Evolutionary conservation across 2,329 filamentous ascomycete species (phyloP), one percentile per base, ranked within the genome.

Genomic region (Verticillium isaacii): DNA sequence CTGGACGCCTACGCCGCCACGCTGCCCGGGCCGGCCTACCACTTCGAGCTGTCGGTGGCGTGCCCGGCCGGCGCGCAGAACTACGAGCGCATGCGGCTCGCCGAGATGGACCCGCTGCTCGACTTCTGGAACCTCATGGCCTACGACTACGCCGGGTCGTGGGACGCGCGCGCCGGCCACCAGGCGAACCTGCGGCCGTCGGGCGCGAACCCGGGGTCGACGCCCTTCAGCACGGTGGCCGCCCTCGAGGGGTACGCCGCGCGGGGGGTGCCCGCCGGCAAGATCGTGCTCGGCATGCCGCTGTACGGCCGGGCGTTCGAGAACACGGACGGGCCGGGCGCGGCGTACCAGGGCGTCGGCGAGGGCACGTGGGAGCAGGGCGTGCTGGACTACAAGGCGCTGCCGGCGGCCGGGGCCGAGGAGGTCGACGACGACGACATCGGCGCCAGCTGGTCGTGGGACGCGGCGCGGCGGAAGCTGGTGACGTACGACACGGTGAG

Each of bases 261-360:
- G 1, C 82, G 84, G 14, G 88, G 89, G 7, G 87, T 97, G 0
- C 71, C 82, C 0, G 72, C 87, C 0, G 71, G 80, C 64, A 97
- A 97, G 77, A 85, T 98, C 60, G 90, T 97, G 3, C 75, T 97
- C 15, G 93, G 94, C 2, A 94, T 97, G 90, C 93, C 94, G 2
- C 79, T 98, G 14, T 98, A 97, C 72, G 94, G 94, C 1, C 90
- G 93, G 39, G 87, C 91, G 0, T 98, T 97, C 73, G 82, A 87
- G 67, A 85, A 87, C 66, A 97, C 94, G 0, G 82, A 89, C 32
- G 93, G 93, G 0, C 83, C 86, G 0, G 94, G 94, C 1, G 74
- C 80, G 36, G 77, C 85, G 0, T 97, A 84, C 75, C 83, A 74
- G 57, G 93, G 92, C 7, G 81, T 91, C 9, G 93, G 93, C 1